Conservation (phyloP, 2,329 filamentous ascomycete genomes). For the Daldinia sp. region DNA sequence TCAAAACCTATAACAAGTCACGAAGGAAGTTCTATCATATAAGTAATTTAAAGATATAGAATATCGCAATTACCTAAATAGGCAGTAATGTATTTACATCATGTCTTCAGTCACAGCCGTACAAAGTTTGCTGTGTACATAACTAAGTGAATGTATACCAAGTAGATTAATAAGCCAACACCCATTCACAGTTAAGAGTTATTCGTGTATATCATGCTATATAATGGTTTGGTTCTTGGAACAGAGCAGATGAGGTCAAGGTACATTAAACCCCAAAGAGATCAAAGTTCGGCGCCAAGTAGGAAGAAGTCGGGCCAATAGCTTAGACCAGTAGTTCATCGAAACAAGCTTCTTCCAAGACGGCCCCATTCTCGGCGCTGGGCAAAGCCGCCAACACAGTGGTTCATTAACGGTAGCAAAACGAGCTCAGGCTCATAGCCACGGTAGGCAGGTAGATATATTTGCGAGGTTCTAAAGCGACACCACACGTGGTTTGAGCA, state of each 20-base stretch:
- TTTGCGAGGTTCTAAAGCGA: constrained; percentile 1
- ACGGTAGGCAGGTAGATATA: not conserved
- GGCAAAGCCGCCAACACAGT: not conserved
- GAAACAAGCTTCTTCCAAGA: constrained; percentile 20
- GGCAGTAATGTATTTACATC: not conserved
- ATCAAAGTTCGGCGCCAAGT: not conserved
- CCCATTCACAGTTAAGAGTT: not conserved
- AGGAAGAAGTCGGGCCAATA: not conserved
- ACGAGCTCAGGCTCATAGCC: not conserved
- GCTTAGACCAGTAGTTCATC: not conserved
- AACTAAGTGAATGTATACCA: not conserved
- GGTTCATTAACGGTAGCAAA: not conserved
- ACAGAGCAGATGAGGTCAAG: not conserved
- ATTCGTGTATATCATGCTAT: not conserved
- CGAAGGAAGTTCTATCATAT: not conserved
- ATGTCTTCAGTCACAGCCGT: not conserved
- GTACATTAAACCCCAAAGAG: not conserved
- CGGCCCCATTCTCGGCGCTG: constrained; percentile 18
- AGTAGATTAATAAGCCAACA: not conserved
- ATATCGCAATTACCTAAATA: not conserved
- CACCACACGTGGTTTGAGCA: not conserved
- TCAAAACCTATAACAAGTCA: not conserved
- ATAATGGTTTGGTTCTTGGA: not conserved
- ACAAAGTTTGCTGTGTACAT: not conserved
- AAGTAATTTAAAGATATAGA: not conserved